These are phyloP conservation scores for Cladophialophora yegresii DNA, from an alignment of 2,329 filamentous ascomycete species.

Conservation along the genomic window DNA sequence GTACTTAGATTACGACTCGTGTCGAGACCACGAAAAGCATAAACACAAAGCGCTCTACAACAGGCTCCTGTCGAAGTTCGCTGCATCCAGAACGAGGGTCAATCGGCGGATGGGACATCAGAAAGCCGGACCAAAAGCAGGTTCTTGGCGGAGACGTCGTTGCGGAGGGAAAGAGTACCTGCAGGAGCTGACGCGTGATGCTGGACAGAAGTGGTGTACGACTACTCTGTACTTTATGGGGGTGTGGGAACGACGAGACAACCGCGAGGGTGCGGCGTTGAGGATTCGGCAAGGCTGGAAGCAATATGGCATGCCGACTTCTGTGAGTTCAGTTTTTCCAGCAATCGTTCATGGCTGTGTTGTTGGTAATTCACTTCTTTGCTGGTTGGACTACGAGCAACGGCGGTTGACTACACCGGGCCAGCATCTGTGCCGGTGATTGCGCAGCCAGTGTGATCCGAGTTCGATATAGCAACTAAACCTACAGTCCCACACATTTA, in stretches of 20 bases:
- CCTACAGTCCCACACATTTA: background rate
- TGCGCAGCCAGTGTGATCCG: background rate
- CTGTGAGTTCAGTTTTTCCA: too few relatives aligned
- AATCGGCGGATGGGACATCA: constrained; percentile 4
- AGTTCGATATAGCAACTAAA: background rate
- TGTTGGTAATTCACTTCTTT: background rate
- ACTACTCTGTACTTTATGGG: constrained; percentile 6
- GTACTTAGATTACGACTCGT: background rate
- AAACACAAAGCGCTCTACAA: background rate
- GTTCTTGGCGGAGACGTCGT: background rate
- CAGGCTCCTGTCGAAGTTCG: background rate
- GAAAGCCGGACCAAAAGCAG: background rate
- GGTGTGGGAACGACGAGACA: background rate
- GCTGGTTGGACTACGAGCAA: background rate
- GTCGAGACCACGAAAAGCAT: background rate
- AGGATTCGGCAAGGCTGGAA: background rate
- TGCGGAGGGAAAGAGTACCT: background rate
- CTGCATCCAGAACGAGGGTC: background rate
- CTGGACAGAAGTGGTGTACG: constrained; percentile 7
- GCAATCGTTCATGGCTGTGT: background rate
- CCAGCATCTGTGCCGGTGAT: background rate
- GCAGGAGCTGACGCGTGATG: background rate
- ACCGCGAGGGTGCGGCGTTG: background rate
- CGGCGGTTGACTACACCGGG: background rate
- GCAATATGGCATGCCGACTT: background rate